Base-by-base conservation (phyloP, 768 basidiomycete species). In the Hericium alpestre region DNA sequence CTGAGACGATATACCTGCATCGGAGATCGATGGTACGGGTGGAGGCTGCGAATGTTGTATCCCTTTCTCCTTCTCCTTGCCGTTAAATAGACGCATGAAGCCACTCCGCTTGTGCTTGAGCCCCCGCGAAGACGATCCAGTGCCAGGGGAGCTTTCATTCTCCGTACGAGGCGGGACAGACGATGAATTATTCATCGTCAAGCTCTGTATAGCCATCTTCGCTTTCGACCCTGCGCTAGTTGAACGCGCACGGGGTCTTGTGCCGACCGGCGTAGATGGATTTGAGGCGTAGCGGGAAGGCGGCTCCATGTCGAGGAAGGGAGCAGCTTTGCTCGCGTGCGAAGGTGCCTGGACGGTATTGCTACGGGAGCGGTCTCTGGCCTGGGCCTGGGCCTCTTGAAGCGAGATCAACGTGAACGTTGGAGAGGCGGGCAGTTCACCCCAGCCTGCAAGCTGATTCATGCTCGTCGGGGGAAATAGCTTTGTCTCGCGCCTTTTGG, bases 51-150 rank as follows among this genome's bases (percentile, higher is more conserved):
- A 66, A 46, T 70, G 79, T 76, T 57, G 59, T 40, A 49, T 61
- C 37, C 43, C 78, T 53, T 76, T 76, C 22, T 72, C 70, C 53
- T 71, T 71, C 18, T 71, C 71, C 65, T 76, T 80, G 18, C 76
- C 75, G 63, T 84, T 81, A 66, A 91, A 90, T 11, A 92, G 70
- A 53, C 85, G 75, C 83, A 91, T 80, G 65, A 92, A 88, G 3
- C 79, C 89, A 60, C 88, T 90, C 67, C 86, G 90, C 74, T 86
- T 90, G 58, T 85, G 84, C 63, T 80, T 87, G 52, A 91, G 67
- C 1, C 70, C 61, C 63, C 81, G 85, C 10, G 72, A 72, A 25
- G 72, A 64, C 51, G 66, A 53, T 58, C 23, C 18, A 50, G 41
- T 53, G 48, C 22, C 46, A 16, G 53, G 50, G 4, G 57, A 59